Conservation (phyloP, 768 basidiomycete genomes). For the Leccinum disarticulatum region DNA sequence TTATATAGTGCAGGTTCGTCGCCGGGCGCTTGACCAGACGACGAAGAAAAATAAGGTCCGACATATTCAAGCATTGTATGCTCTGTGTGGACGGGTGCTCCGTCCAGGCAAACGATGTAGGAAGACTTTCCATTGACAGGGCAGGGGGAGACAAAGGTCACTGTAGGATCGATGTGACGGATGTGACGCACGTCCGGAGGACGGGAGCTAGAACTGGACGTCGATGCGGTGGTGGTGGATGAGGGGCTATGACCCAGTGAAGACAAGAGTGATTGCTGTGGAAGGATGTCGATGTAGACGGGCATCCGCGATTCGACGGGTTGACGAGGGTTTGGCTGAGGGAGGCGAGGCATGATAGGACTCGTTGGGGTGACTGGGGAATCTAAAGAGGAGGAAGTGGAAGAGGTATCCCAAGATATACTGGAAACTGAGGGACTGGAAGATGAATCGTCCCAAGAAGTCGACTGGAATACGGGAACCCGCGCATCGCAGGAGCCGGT, state of each 20-base stretch:
- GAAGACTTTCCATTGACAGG: constrained; percentile 51
- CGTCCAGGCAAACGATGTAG: constrained; percentile 54
- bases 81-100: constrained; percentile 53
- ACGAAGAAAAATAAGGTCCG: constrained; percentile 34
- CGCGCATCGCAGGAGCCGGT: constrained; percentile 22
- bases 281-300: constrained; percentile 36
- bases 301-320: constrained; percentile 29
- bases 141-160: constrained; percentile 57
- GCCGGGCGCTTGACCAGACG: constrained; percentile 22
- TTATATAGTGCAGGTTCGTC: constrained; percentile 50
- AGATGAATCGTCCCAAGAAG: constrained; percentile 9
- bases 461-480: constrained; percentile 16
- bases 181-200: constrained; percentile 44
- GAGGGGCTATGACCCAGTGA: background rate
- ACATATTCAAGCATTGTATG: constrained; percentile 36
- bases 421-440: constrained; percentile 18
- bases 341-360: constrained; percentile 22
- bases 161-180: constrained; percentile 60
- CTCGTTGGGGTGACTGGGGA: constrained; percentile 16
- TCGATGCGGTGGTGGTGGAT: background rate
- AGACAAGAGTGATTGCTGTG: constrained; percentile 16
- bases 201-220: constrained; percentile 1
- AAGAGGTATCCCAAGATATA: constrained; percentile 31
- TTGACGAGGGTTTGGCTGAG: constrained; percentile 23
- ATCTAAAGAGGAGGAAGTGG: constrained; percentile 20